Conservation (phyloP, 768 basidiomycete species). For the Serendipita sp. region DNA sequence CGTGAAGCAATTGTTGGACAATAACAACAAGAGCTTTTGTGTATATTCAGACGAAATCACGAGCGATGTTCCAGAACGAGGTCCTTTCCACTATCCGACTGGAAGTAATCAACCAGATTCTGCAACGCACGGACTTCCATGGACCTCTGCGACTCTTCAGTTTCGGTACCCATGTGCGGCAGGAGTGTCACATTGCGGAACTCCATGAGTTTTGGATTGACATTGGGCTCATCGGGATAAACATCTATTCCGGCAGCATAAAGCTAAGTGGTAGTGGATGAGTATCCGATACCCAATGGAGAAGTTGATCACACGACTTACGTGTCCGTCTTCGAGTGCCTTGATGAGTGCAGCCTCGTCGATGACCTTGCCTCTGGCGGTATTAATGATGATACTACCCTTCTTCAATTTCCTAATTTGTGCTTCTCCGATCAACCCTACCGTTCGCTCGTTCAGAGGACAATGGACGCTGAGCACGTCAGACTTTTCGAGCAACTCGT, state of each 20-base stretch:
- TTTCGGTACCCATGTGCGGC: slow-evolving; percentile 88
- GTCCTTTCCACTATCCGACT: slow-evolving; percentile 46
- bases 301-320: slow-evolving; percentile 27
- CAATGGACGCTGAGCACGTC: slow-evolving; percentile 82
- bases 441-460: slow-evolving; percentile 60
- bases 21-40: background rate
- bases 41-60: background rate
- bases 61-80: slow-evolving; percentile 38
- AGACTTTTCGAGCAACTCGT: slow-evolving; percentile 46
- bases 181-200: slow-evolving; percentile 73
- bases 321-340: slow-evolving; percentile 76
- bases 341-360: slow-evolving; percentile 77
- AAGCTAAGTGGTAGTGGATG: slow-evolving; percentile 29
- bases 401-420: slow-evolving; percentile 65
- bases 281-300: background rate
- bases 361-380: slow-evolving; percentile 79
- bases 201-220: slow-evolving; percentile 63
- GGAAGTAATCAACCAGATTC: slow-evolving; percentile 58
- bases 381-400: slow-evolving; percentile 68
- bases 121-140: slow-evolving; percentile 79
- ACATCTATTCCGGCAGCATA: slow-evolving; percentile 73
- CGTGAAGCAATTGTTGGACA: background rate
- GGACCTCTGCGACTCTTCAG: slow-evolving; percentile 55
- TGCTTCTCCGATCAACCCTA: slow-evolving; percentile 54
- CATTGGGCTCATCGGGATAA: slow-evolving; percentile 66